Evolutionary conservation across 768 basidiomycete genomes (phyloP).

Genomic region (Lactifluus piperatus): DNA sequence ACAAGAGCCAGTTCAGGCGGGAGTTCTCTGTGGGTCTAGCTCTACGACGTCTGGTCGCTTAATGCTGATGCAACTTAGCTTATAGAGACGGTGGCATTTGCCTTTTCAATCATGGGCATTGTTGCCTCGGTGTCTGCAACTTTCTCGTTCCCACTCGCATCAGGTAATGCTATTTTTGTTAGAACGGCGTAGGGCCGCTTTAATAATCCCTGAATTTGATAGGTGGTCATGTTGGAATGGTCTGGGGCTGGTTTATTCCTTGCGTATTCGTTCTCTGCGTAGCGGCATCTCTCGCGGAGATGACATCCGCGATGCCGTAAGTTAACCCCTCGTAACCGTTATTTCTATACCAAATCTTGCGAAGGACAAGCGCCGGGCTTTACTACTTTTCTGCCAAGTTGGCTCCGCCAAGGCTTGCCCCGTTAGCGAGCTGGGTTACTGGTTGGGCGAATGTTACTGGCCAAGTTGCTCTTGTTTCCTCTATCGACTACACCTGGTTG

Average conservation of each 20-base stretch:
- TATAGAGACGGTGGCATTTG: slow-evolving; percentile 55
- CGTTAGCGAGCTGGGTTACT: slow-evolving; percentile 59
- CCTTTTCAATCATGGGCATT: slow-evolving; percentile 67
- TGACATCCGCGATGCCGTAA: slow-evolving; percentile 70
- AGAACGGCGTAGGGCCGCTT: background rate
- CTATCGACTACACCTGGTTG: slow-evolving; percentile 65
- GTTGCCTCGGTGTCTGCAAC: slow-evolving; percentile 62
- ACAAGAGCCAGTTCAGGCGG: slow-evolving; percentile 63
- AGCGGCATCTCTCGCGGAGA: slow-evolving; percentile 64
- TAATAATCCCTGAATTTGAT: background rate
- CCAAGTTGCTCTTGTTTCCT: slow-evolving; percentile 60
- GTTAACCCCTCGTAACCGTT: background rate
- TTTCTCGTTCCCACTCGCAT: slow-evolving; percentile 51
- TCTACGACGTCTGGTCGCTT: background rate
- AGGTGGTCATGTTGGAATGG: slow-evolving; percentile 73
- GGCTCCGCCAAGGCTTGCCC: slow-evolving; percentile 51
- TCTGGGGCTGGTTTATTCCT: slow-evolving; percentile 72
- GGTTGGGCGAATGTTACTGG: slow-evolving; percentile 73
- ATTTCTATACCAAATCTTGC: background rate
- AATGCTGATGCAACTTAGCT: slow-evolving; percentile 28
- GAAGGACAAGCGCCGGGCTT: slow-evolving; percentile 66
- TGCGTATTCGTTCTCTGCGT: slow-evolving; percentile 57
- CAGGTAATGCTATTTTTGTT: slow-evolving; percentile 34
- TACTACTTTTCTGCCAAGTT: slow-evolving; percentile 75
- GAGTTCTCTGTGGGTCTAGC: slow-evolving; percentile 52